Evolutionary conservation across 2,329 filamentous ascomycete genomes (phyloP).

Genomic region (Epicoccum nigrum): DNA sequence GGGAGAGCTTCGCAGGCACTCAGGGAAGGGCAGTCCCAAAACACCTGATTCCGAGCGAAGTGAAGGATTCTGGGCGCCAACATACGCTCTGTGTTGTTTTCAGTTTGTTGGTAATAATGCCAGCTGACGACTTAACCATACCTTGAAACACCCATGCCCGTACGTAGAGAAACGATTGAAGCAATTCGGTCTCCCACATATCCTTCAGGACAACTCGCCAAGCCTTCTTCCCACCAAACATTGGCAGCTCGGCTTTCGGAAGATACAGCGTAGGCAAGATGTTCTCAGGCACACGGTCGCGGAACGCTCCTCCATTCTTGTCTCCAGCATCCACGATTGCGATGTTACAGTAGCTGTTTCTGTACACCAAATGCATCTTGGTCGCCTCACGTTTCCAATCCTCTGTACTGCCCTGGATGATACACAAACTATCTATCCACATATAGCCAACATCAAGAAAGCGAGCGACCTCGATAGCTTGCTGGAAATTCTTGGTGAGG

Average conservation of each 20-base stretch:
- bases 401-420: conserved; percentile 21
- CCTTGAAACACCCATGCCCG: conserved; percentile 42
- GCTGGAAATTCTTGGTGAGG: conserved; percentile 30
- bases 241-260: conserved; percentile 3
- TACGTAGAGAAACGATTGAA: conserved; percentile 24
- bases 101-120: conserved; percentile 2
- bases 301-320: conserved; percentile 28
- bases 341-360: conserved; percentile 38
- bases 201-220: conserved; percentile 28
- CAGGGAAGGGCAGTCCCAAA: conserved; percentile 36
- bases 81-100: conserved; percentile 28
- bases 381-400: conserved; percentile 29
- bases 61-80: conserved; percentile 36
- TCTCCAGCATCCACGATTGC: conserved; percentile 30
- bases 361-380: conserved; percentile 39
- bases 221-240: conserved; percentile 17
- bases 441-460: conserved; percentile 31
- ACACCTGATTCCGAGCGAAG: conserved; percentile 31
- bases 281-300: conserved; percentile 20
- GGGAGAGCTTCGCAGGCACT: conserved; percentile 35
- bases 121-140: conserved; percentile 1
- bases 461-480: conserved; percentile 32
- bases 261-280: conserved; percentile 24
- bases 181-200: conserved; percentile 30
- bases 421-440: conserved; percentile 37